Evolutionary conservation across 805 yeast species (phyloP).

Genomic region (Teunomyces stri): DNA sequence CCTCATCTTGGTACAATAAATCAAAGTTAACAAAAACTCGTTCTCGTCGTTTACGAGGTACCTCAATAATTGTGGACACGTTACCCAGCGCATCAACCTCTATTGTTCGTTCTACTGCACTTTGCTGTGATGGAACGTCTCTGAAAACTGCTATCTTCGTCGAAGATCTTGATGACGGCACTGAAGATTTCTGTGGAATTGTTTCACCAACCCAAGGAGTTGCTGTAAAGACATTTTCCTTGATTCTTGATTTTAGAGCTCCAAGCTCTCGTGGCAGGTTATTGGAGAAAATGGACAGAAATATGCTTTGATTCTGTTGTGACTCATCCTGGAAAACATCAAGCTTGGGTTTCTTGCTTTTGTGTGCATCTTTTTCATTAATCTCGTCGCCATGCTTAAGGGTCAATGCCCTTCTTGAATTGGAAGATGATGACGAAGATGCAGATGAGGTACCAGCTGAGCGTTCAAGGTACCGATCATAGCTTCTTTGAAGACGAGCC

Average conservation of each 20-base stretch:
- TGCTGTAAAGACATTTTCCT: slow-evolving; percentile 61
- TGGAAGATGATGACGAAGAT: slow-evolving; percentile 21
- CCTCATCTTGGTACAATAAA: slow-evolving; percentile 53
- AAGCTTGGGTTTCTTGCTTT: slow-evolving; percentile 30
- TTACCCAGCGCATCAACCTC: slow-evolving; percentile 19
- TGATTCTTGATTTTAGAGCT: slow-evolving; percentile 46
- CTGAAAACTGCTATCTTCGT: slow-evolving; percentile 30
- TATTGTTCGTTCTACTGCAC: slow-evolving; percentile 3
- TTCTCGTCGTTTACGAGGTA: slow-evolving; percentile 61
- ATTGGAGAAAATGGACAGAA: slow-evolving; percentile 21
- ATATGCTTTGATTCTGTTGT: slow-evolving; percentile 13
- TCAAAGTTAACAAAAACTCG: slow-evolving; percentile 59
- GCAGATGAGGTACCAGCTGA: slow-evolving; percentile 13
- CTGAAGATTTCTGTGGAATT: slow-evolving; percentile 38
- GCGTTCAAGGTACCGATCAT: slow-evolving; percentile 44
- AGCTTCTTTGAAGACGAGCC: slow-evolving; percentile 30
- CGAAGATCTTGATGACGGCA: slow-evolving; percentile 16
- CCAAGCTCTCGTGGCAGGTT: slow-evolving; percentile 41
- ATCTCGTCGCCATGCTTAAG: slow-evolving; percentile 33
- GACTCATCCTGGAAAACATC: slow-evolving; percentile 39
- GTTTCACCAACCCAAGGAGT: slow-evolving; percentile 65
- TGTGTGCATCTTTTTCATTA: slow-evolving; percentile 12
- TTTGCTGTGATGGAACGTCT: slow-evolving; percentile 15
- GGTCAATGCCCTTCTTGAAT: slow-evolving; percentile 20
- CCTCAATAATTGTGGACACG: slow-evolving; percentile 49